Base-by-base conservation (phyloP, 208 protist genomes). In the Angomonas deanei region DNA sequence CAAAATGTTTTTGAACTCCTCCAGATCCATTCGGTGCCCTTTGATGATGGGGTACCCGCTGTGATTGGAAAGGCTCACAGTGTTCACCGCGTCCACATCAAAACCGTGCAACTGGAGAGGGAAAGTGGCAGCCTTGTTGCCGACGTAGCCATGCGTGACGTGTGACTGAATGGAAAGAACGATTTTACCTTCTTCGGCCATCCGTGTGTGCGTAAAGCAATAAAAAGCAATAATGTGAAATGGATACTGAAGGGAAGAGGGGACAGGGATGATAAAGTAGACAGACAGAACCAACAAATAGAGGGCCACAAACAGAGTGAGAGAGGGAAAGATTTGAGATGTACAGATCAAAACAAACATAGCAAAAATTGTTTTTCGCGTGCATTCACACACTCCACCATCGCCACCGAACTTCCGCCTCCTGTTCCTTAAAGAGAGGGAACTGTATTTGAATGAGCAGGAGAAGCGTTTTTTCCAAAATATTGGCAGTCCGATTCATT, bases 131-230 rank as follows among this genome's bases (percentile, higher is more conserved):
- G 91, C 91, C 57, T 96, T 97, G 80, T 98, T 98, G 49, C 97
- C 97, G 10, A 98, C 97, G 70, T 97, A 98, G 5, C 97, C 97
- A 68, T 98, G 92, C 6, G 93, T 94, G 4, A 98, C 94, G 74
- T 97, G 96, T 0, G 87, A 96, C 82, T 98, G 97, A 50, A 98
- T 96, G 1, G 94, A 97, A 8, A 98, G 75, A 30, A 98, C 80
- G 13, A 59, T 82, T 57, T 86, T 92, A 3, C 66, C 75, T 48
- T 61, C 21, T 61, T 48, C 34, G 19, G 15, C 36, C 36, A 26
- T 61, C 52, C 27, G 21, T 57, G n/a, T n/a, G n/a, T n/a, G n/a
- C n/a, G n/a, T n/a, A n/a, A n/a, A 15, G 36, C 36, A 42, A 42
- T 15, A 15, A 15, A 42, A 8, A n/a, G n/a, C n/a, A n/a, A n/a